Evolutionary conservation across 2,329 filamentous ascomycete genomes (phyloP), one percentile per base, ranked within the genome.

Genomic region (Orbilia quercus): DNA sequence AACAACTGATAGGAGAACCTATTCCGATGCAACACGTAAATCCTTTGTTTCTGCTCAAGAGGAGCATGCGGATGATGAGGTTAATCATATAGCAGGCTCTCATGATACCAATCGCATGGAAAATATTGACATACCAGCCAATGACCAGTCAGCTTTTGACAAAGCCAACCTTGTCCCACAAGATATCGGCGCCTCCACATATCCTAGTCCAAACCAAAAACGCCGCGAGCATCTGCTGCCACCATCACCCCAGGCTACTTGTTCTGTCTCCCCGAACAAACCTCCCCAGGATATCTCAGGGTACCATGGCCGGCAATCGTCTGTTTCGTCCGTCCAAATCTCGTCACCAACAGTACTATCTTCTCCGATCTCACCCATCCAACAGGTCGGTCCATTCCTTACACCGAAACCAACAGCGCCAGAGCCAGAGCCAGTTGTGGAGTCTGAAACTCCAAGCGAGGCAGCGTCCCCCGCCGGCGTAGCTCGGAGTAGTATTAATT

Each of bases 401-500:
- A 65, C 67, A 12, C 67, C 75, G 25, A 76, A 76, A 16, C 57
- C 74, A 14, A 58, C 34, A 20, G 62, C 57, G 47, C 74, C 77
- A 4, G 78, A 55, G 47, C 74, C 77, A 4, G 78, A 81, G 28
- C 78, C 80, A 14, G 78, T 80, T 50, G 84, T 86, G 40, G 86
- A 86, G n/a, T 63, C 70, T 2, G 70, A 74, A 20, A 66, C 70
- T 9, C 70, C 70, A 6, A 74, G 70, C 25, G 60, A 66, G 38
- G 54, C 76, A 89, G 94, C 72, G 11, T 74, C 70, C 2, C 70
- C 70, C 2, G 40, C 57, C 12, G 53, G 48, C 25, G 31, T 74
- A 28, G 44, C 63, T 2, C 98, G 98, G 84, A 96, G 93, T 81
- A 98, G 94, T 80, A 85, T 99, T 72, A 96, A 91, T 70, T 98